Evolutionary conservation across 1,284 basidiomycete genomes (phyloP), one percentile per base, ranked within the genome.

Genomic region (Ustilago sp.): DNA sequence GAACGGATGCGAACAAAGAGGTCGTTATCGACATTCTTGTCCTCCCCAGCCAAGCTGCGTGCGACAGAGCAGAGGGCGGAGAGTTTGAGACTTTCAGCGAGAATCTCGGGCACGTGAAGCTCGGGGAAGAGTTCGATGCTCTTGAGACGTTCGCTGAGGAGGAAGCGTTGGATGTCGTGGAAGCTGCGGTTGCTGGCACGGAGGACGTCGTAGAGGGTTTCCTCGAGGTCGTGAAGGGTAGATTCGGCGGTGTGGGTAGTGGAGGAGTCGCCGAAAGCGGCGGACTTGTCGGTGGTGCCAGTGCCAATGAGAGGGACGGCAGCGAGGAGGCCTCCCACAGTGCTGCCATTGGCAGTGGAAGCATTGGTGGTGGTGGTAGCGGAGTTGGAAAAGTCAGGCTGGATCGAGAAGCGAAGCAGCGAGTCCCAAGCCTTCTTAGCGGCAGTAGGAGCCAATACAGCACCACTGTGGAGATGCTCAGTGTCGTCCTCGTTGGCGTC

Each of bases 51-150:
- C 64, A 92, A 89, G 48, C 89, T 89, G 51, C 91, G 88, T 35
- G 93, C 92, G 48, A 94, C 89, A 45, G 91, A 93, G 80, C 94
- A 93, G 35, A 97, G 89, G 4, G 93, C 92, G 8, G 93, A 91
- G 19, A 97, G 87, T 92, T 95, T 95, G 93, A 97, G 82, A 13
- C 69, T 52, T 28, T 77, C 76, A 56, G 68, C 67, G 56, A 82
- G 72, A 39, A 78, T 75, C 47, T 83, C 78, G 63, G 78, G 67
- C 3, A 68, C 65, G 53, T 80, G 83, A 23, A 83, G 68, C 54
- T 79, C 80, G 60, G 69, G 51, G 39, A 82, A 64, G 45, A 81
- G 55, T 52, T 80, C 63, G 50, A 59, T 56, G 59, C 63, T 68
- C 64, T 77, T 82, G 54, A 61, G 34, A 28, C 74, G 66, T 52